Conservation (phyloP, 2,329 filamentous ascomycete species). For the Fusarium armeniacum region DNA sequence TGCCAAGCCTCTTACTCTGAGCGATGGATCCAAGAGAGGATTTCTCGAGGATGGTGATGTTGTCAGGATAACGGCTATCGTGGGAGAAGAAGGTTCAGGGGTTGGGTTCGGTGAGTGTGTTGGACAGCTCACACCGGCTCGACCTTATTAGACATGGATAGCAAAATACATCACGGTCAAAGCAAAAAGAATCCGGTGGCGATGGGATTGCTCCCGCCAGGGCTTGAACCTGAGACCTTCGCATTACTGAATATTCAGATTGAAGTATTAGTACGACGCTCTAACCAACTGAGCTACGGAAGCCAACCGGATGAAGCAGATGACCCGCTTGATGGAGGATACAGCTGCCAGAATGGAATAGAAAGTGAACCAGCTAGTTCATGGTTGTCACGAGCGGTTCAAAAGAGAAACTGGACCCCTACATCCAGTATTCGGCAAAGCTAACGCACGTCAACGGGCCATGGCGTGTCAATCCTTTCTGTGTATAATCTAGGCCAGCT, state of each 20-base stretch:
- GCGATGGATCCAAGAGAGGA: slow-evolving; percentile 51
- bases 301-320: slow-evolving; percentile 1
- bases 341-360: not conserved
- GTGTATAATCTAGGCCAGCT: too few relatives aligned
- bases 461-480: too few relatives aligned
- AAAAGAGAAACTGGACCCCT: too few relatives aligned
- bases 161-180: rapidly evolving
- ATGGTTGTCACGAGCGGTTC: too few relatives aligned
- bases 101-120: slow-evolving; percentile 59
- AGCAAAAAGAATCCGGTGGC: not conserved
- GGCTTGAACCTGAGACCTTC: slow-evolving; percentile 5
- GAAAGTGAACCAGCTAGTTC: not conserved
- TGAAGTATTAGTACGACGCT: slow-evolving; percentile 6
- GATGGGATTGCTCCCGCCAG: slow-evolving; percentile 1
- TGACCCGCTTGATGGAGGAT: not conserved
- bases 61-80: slow-evolving; percentile 56
- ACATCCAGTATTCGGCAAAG: too few relatives aligned
- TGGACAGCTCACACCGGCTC: slow-evolving; percentile 40
- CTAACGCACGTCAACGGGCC: too few relatives aligned
- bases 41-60: slow-evolving; percentile 59
- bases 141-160: not conserved
- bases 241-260: slow-evolving; percentile 3
- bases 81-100: slow-evolving; percentile 57
- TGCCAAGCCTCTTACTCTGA: slow-evolving; percentile 48
- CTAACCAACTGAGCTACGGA: slow-evolving; percentile 4